Evolutionary conservation across 148 eudicot genomes (phyloP), one percentile per base, ranked within the genome.

Genomic region (Persicaria tinctoria): DNA sequence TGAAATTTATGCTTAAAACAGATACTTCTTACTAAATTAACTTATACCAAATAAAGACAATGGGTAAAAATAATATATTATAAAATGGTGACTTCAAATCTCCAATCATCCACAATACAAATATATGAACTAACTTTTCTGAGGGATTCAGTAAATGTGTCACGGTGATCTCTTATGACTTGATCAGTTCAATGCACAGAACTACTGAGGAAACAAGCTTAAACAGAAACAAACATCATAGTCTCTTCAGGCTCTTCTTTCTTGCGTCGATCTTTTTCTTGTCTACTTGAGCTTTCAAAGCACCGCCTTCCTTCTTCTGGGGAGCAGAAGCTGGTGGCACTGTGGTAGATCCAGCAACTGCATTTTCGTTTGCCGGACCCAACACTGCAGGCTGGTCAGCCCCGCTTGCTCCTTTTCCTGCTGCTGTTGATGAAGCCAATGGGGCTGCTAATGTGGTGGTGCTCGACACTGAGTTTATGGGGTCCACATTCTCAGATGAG

Each of bases 251-350:
- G 82, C 96, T 93, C 80, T 86, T 89, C 93, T 93, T 93, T 70
- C 98, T 89, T 5, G 93, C 98, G 73, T 90, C 96, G 46, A 91
- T 87, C 84, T 89, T 93, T 86, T 86, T 93, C 76, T 89, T 93
- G 80, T 91, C 98, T 4, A 79, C 82, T 48, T 85, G 92, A 76
- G 76, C 86, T 79, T 90, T 93, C 70, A 66, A 75, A 53, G 72
- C 68, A 17, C 77, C 82, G 27, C 57, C 84, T 78, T 85, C 91
- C 78, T 90, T 90, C 84, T 86, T 93, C 46, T 80, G 82, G 17
- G 70, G 46, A 66, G 70, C 47, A 66, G 70, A 5, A 17, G 74
- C 14, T 8, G 78, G 38, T 9, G 82, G 44, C 54, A 84, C 76
- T 20, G 78, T 72, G 4, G 81, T 80, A 44, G 76, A 75, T 6